Evolutionary conservation across 2,329 filamentous ascomycete species (phyloP).

Genomic region (Aspergillus tanneri): DNA sequence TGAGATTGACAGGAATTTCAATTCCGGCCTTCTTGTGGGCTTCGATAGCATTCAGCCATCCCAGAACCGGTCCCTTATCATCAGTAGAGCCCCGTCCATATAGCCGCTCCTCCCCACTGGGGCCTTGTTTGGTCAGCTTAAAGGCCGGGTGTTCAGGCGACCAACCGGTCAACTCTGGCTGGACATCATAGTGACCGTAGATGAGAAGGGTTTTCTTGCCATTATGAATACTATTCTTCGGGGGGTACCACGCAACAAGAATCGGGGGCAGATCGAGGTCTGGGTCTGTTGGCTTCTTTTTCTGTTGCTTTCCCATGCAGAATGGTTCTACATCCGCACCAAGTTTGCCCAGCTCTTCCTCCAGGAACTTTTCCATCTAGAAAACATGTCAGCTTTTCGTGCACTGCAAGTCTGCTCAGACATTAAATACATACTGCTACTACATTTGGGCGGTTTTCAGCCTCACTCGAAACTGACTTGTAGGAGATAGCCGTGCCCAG

Average conservation of each 20-base stretch:
- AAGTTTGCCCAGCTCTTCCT: no score
- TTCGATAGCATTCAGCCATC: constrained; percentile 8
- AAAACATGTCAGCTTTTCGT: no score
- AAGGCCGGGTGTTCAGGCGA: not conserved
- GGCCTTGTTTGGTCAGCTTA: no score
- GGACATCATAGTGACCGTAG: constrained; percentile 14
- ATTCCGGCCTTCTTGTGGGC: constrained; percentile 5
- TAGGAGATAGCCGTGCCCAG: no score
- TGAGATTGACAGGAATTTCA: constrained; percentile 65
- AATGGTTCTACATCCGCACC: no score
- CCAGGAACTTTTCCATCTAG: no score
- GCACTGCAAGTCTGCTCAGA: no score
- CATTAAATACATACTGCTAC: no score
- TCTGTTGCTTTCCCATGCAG: no score
- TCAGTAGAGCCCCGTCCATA: constrained; percentile 10
- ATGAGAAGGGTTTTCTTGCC: constrained; percentile 10
- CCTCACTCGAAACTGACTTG: no score
- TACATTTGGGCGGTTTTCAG: no score
- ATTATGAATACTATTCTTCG: not conserved
- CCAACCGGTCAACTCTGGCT: constrained; percentile 5
- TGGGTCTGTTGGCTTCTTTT: no score
- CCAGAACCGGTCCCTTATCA: constrained; percentile 10
- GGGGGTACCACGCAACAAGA: constrained; percentile 3
- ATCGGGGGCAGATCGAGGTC: constrained; percentile 1
- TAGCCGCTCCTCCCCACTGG: constrained; percentile 1